Conservation (phyloP, 2,329 filamentous ascomycete species). For the Fusarium multiceps region DNA sequence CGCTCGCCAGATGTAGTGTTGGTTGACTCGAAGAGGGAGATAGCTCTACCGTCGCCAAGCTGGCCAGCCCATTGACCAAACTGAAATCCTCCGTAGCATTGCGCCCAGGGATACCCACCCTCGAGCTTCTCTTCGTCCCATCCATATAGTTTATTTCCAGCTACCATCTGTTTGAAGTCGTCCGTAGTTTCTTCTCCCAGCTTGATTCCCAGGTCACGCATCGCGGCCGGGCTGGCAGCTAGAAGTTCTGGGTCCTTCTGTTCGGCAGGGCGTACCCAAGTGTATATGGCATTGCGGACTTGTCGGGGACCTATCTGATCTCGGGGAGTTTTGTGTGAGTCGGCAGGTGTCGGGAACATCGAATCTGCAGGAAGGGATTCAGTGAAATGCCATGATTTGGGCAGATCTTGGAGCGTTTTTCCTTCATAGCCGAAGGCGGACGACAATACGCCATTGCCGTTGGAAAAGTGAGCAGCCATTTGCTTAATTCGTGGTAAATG, state of each 20-base stretch:
- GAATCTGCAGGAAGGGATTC: constrained; percentile 79
- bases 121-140: constrained; percentile 74
- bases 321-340: constrained; percentile 84
- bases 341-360: constrained; percentile 80
- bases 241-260: constrained; percentile 81
- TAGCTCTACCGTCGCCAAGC: constrained; percentile 92
- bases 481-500: constrained; percentile 40
- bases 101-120: constrained; percentile 94
- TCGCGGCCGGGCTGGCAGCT: constrained; percentile 79
- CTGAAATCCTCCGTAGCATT: constrained; percentile 91
- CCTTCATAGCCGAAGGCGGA: constrained; percentile 40
- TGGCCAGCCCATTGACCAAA: constrained; percentile 95
- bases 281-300: constrained; percentile 87
- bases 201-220: constrained; percentile 83
- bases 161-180: constrained; percentile 80
- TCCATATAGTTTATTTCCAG: constrained; percentile 85
- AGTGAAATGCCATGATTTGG: constrained; percentile 74
- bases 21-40: constrained; percentile 90
- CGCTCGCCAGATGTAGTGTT: constrained; percentile 76
- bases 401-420: constrained; percentile 64
- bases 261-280: constrained; percentile 86
- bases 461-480: constrained; percentile 52
- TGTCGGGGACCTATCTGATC: constrained; percentile 81
- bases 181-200: constrained; percentile 74
- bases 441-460: constrained; percentile 45